Percentiles rank a stretch among this genome's conserved stretches.
Evolutionary conservation across 1,284 basidiomycete genomes (phyloP).

Genomic region (Cryptococcus depauperatus): DNA sequence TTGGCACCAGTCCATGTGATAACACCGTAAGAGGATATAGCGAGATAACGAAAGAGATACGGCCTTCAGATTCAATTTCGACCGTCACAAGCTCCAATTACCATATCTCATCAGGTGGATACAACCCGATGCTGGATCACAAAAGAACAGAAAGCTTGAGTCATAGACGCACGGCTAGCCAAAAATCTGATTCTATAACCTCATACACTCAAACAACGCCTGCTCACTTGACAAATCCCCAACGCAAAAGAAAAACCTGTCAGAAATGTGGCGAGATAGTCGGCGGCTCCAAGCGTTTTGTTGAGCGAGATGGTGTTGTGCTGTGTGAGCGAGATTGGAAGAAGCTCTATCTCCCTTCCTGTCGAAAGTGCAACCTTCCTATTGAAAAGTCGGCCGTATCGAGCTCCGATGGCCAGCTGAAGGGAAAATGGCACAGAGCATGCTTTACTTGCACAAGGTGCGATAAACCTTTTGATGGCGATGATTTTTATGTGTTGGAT

Average conservation of each 20-base stretch:
- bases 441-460: slow-evolving; percentile 81
- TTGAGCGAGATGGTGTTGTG: slow-evolving; percentile 58
- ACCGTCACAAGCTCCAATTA: slow-evolving; percentile 10
- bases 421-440: slow-evolving; percentile 81
- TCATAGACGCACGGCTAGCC: slow-evolving; percentile 1
- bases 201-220: slow-evolving; percentile 1
- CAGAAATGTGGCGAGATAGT: slow-evolving; percentile 60
- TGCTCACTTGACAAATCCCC: neutral
- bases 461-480: slow-evolving; percentile 77
- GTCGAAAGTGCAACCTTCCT: slow-evolving; percentile 68
- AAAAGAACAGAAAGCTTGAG: neutral
- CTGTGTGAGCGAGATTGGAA: slow-evolving; percentile 86
- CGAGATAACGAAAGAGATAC: too few species aligned
- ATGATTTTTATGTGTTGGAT: slow-evolving; percentile 77
- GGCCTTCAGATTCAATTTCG: slow-evolving; percentile 12
- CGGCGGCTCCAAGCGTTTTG: slow-evolving; percentile 64
- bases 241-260: slow-evolving; percentile 46
- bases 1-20: slow-evolving; percentile 16
- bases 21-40: too few species aligned
- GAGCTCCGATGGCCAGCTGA: slow-evolving; percentile 78
- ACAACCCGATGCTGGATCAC: too few species aligned
- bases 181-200: slow-evolving; percentile 7
- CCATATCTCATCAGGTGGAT: slow-evolving; percentile 7
- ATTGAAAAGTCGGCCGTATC: slow-evolving; percentile 88
- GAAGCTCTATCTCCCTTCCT: slow-evolving; percentile 80